Evolutionary conservation across 805 yeast species (phyloP), one percentile per base, ranked within the genome.

Genomic region (Grigorovia yakushimaensis): DNA sequence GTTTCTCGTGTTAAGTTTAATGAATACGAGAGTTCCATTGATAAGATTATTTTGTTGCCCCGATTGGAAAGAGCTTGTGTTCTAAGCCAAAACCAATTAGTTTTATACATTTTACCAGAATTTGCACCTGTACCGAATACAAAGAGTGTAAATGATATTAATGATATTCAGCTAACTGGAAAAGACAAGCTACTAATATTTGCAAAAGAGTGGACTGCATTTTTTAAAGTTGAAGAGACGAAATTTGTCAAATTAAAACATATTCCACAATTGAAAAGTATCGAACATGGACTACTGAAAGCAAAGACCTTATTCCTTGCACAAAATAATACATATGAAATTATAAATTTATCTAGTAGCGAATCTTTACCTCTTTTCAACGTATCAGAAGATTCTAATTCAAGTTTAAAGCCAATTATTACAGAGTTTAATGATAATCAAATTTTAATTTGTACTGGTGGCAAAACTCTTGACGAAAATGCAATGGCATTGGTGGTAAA

Each of bases 111-210:
- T 13, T 46, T 64, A 41, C 68, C 68, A 5, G 68, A 64, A 43
- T 62, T 63, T 52, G 67, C 67, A 8, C 67, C 66, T 2, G 60
- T 51, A 13, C 66, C 66, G 2, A 60, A 62, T 46, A 48, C 54
- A 8, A 33, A 30, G 18, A 51, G 45, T 15, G 22, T 62, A 1
- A 20, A 27, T 11, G 51, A 51, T 17, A 51, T 62, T 1, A 49
- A 48, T 33, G 64, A 62, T 45, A 39, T 62, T n/a, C 33, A 37
- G 5, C 18, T 48, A 13, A 37, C 24, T 3, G 20, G 37, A 18
- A 46, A n/a, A n/a, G 52, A 49, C 46, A 39, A 47, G 35, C 47
- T 58, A 36, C 48, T 52, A 21, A 49, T 50, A 4, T 51, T 53
- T 21, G 45, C 47, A 8, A 46, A 50, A 13, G 53, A 52, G 2